These are phyloP conservation scores for Toxicodendron radicans DNA, from an alignment of 345 rosid species.

Conservation along the genomic window DNA sequence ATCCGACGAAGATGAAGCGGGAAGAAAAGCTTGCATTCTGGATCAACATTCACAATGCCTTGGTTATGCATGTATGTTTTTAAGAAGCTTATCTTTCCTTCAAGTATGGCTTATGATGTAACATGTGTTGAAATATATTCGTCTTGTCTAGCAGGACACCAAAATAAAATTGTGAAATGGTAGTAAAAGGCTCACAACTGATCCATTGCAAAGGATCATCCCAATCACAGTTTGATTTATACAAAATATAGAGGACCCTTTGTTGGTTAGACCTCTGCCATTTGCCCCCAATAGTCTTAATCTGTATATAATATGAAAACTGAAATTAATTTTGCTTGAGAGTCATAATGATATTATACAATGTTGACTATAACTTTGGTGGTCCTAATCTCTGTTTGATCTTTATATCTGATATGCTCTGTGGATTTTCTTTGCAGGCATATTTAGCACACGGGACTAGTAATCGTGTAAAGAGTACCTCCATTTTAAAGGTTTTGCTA, in stretches of 20 bases:
- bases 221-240: not conserved
- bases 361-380: not conserved
- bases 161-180: not conserved
- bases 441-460: slow-evolving; percentile 75
- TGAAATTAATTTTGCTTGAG: not conserved
- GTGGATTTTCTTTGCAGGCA: slow-evolving; percentile 52
- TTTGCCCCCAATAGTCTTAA: not conserved
- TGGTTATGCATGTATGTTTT: slow-evolving; percentile 74
- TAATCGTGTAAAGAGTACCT: slow-evolving; percentile 42
- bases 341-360: not conserved
- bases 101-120: not conserved
- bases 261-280: not conserved
- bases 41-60: slow-evolving; percentile 88
- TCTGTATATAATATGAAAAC: not conserved
- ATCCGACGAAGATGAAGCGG: slow-evolving; percentile 73
- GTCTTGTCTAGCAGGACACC: not conserved
- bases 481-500: slow-evolving; percentile 56
- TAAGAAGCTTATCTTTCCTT: slow-evolving; percentile 14
- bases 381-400: not conserved
- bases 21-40: slow-evolving; percentile 96
- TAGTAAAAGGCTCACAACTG: not conserved
- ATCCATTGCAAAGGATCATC: not conserved
- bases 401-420: slow-evolving; percentile 13
- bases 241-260: not conserved
- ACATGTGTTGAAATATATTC: not conserved